Conservation (phyloP, 768 basidiomycete genomes). For the Tephrocybe sp. region DNA sequence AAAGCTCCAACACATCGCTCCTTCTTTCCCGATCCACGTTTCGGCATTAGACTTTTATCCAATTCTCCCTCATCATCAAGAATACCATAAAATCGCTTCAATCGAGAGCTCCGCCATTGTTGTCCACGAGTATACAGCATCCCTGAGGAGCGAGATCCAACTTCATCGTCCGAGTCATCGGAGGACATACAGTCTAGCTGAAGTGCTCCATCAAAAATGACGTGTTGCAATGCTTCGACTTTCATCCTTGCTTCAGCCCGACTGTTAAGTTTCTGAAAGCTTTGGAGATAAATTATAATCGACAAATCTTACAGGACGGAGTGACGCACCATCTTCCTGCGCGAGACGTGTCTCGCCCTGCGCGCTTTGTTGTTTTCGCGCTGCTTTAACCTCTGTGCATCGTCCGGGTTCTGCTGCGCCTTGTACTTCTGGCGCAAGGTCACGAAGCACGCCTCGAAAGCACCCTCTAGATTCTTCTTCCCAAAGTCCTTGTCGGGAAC, state of each 20-base stretch:
- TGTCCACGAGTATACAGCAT: conserved; percentile 57
- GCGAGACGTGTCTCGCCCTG: conserved; percentile 56
- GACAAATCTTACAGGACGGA: neutral
- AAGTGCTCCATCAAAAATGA: conserved; percentile 68
- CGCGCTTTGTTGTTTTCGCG: conserved; percentile 64
- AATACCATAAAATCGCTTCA: conserved; percentile 57
- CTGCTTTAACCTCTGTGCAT: conserved; percentile 29
- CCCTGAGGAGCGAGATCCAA: conserved; percentile 28
- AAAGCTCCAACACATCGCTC: conserved; percentile 52
- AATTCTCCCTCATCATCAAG: conserved; percentile 58
- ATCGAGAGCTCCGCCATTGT: conserved; percentile 66
- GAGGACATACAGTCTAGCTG: conserved; percentile 80
- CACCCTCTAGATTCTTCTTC: conserved; percentile 57
- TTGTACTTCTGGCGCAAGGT: conserved; percentile 70
- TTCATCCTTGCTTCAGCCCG: conserved; percentile 62
- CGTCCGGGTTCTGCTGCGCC: conserved; percentile 38
- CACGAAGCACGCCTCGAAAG: conserved; percentile 71
- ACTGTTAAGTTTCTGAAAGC: conserved; percentile 61
- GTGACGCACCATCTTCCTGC: conserved; percentile 61
- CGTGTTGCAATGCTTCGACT: conserved; percentile 53
- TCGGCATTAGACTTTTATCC: conserved; percentile 47
- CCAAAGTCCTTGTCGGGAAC: conserved; percentile 67
- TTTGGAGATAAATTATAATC: conserved; percentile 4
- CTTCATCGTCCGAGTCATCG: conserved; percentile 69
- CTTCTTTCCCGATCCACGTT: conserved; percentile 57